These are phyloP conservation scores for Rhizopus arrhizus DNA, from an alignment of 371 early-diverging fungal species.

Conservation along the genomic window DNA sequence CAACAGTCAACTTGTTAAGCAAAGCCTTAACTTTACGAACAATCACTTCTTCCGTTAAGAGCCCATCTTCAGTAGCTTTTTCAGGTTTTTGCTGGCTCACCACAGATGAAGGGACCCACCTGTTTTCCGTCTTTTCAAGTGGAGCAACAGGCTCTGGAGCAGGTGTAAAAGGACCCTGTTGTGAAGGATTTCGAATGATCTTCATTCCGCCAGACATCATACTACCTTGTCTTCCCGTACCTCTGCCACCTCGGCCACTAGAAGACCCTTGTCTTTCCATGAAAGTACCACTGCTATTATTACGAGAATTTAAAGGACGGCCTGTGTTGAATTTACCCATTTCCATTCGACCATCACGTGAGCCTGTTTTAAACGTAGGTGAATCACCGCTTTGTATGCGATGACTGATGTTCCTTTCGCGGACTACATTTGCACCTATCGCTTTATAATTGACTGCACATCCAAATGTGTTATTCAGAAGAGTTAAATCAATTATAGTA, in stretches of 20 bases:
- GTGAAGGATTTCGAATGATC: conserved; percentile 41
- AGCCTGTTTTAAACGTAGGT: conserved; percentile 50
- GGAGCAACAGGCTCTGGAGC: conserved; percentile 62
- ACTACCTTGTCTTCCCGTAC: conserved; percentile 47
- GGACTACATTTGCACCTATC: background rate
- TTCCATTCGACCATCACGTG: conserved; percentile 44
- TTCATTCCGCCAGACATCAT: conserved; percentile 33
- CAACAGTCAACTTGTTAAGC: conserved; percentile 93
- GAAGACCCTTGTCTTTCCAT: conserved; percentile 38
- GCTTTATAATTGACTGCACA: background rate
- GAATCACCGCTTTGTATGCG: conserved; percentile 44
- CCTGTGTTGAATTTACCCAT: conserved; percentile 60
- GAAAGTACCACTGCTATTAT: conserved; percentile 42
- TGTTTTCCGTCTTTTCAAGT: conserved; percentile 77
- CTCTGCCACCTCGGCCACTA: conserved; percentile 45
- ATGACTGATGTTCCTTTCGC: conserved; percentile 50
- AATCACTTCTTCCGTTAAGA: conserved; percentile 62
- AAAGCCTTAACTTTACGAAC: conserved; percentile 82
- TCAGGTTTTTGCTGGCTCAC: conserved; percentile 15
- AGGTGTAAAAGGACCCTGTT: conserved; percentile 55
- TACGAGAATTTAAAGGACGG: conserved; percentile 46
- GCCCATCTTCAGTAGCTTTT: conserved; percentile 40
- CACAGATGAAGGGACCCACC: conserved; percentile 73
- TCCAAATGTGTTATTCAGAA: background rate
- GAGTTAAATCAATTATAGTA: conserved; percentile 61